A percentile compares a stretch with the other conserved stretches of the same genome.
These are phyloP conservation scores for Grigorovia transvaalensis DNA, from an alignment of 805 yeast species.

Conservation along the genomic window DNA sequence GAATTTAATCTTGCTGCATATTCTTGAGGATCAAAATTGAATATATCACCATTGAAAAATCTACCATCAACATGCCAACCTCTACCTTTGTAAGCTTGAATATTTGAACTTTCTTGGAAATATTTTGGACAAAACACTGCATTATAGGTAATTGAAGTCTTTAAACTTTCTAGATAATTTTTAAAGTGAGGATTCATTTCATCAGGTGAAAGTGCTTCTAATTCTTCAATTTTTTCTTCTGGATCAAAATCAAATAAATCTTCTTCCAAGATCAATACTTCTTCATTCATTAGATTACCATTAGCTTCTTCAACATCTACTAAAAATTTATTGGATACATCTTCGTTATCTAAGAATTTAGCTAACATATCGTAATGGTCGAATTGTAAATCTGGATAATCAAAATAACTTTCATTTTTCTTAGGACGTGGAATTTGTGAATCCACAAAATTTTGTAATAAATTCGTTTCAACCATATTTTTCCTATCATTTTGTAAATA, in stretches of 20 bases:
- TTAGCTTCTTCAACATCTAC: constrained; percentile 9
- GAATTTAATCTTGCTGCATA: constrained; percentile 29
- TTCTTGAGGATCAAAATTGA: constrained; percentile 13
- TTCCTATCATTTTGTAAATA: neutral
- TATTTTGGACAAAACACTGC: constrained; percentile 32
- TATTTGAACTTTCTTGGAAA: constrained; percentile 17
- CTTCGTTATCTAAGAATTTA: constrained; percentile 9
- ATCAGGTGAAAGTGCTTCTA: constrained; percentile 12
- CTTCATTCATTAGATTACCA: constrained; percentile 7
- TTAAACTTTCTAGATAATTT: constrained; percentile 29
- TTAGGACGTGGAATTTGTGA: neutral
- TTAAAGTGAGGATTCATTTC: constrained; percentile 13
- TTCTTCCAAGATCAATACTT: constrained; percentile 9
- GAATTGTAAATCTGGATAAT: constrained; percentile 8
- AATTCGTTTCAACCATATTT: constrained; percentile 17
- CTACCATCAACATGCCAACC: constrained; percentile 47
- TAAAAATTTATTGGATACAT: constrained; percentile 5
- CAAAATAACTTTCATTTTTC: neutral
- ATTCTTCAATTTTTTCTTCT: constrained; percentile 14
- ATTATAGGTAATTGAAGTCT: constrained; percentile 23
- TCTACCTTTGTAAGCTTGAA: constrained; percentile 4
- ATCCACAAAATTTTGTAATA: constrained; percentile 10
- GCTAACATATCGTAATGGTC: constrained; percentile 13
- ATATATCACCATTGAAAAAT: constrained; percentile 42
- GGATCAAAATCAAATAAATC: constrained; percentile 24